Evolutionary conservation across 345 rosid species (phyloP).

Genomic region (Eucalyptus marginata): DNA sequence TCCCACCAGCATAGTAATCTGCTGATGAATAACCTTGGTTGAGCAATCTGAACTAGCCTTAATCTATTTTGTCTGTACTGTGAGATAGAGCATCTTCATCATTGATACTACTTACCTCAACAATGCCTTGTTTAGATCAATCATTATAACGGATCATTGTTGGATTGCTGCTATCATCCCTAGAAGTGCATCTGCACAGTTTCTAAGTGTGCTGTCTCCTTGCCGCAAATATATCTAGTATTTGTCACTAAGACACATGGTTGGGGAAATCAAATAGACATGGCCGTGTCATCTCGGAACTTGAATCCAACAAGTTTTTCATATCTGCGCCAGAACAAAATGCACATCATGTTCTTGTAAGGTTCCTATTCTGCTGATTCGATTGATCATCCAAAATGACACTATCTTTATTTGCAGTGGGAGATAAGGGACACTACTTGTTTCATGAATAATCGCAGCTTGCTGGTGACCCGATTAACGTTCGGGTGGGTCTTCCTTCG

Average conservation of each 20-base stretch:
- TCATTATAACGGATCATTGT: neutral
- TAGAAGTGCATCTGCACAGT: neutral
- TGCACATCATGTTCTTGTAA: neutral
- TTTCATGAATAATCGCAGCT: slow-evolving; percentile 30
- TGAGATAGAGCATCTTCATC: neutral
- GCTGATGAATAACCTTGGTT: neutral
- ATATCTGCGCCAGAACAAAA: neutral
- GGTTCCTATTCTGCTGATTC: neutral
- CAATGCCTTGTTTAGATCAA: neutral
- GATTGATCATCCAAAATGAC: neutral
- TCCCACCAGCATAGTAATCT: neutral
- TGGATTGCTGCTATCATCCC: neutral
- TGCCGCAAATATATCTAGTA: neutral
- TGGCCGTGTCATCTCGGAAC: neutral
- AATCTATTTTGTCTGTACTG: neutral
- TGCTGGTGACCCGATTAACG: slow-evolving; percentile 17
- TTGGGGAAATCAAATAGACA: neutral
- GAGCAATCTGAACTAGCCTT: neutral
- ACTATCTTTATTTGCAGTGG: slow-evolving; percentile 28
- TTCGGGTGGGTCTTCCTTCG: slow-evolving; percentile 22
- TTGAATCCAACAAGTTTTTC: neutral
- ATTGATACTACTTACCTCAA: neutral
- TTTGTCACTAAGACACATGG: neutral
- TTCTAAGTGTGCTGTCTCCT: neutral
- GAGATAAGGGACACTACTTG: slow-evolving; percentile 47